These are phyloP conservation scores for Handroanthus guayacan DNA, from an alignment of 257 asterid genomes.

Conservation along the genomic window DNA sequence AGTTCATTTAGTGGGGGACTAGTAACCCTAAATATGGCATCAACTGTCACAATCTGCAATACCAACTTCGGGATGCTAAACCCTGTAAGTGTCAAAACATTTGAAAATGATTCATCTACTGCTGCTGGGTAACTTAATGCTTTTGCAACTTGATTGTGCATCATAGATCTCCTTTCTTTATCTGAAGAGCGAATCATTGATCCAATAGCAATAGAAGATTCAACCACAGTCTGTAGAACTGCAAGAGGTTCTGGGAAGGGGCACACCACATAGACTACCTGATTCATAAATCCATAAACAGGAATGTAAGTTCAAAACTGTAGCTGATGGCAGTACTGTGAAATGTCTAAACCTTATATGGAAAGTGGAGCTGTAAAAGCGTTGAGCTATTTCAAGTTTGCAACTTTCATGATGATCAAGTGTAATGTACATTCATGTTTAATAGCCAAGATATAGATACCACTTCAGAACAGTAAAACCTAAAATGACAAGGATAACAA, in stretches of 20 bases:
- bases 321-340: conserved; percentile 18
- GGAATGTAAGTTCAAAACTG: conserved; percentile 26
- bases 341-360: not conserved
- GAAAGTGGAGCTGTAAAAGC: conserved; percentile 14
- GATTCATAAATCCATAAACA: conserved; percentile 36
- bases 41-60: conserved; percentile 95
- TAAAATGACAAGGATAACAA: conserved; percentile 25
- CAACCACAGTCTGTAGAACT: conserved; percentile 86
- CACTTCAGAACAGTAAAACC: conserved; percentile 19
- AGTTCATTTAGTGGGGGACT: conserved; percentile 89
- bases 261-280: conserved; percentile 97
- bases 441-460: not conserved
- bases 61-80: conserved; percentile 92
- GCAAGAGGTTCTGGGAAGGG: conserved; percentile 99
- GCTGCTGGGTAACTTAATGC: conserved; percentile 87
- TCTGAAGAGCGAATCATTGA: conserved; percentile 86
- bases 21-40: conserved; percentile 93
- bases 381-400: not conserved
- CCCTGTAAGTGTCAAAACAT: conserved; percentile 88
- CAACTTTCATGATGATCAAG: conserved; percentile 25
- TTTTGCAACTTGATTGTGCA: conserved; percentile 97
- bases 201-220: conserved; percentile 92
- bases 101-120: conserved; percentile 90
- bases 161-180: conserved; percentile 84
- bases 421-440: conserved; percentile 15